phyloP scores from a whole-genome alignment of 1,139 yeast genomes.

The Taiozyma sp. region DNA sequence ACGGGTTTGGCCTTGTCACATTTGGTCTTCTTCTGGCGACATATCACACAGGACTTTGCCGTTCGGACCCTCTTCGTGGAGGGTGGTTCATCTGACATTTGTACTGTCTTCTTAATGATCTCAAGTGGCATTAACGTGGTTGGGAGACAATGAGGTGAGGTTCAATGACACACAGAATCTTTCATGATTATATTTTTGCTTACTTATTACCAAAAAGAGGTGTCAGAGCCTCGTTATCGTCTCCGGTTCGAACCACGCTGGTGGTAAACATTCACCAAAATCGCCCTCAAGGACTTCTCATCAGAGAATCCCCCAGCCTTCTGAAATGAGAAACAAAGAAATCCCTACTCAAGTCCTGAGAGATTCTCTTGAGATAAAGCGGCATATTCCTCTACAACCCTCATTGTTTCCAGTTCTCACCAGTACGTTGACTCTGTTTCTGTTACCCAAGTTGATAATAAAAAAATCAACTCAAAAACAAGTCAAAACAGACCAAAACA shows the following conservation, averaged over 20 bases:
- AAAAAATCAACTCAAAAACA: too few species aligned
- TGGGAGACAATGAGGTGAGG: too few species aligned
- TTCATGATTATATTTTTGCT: background rate
- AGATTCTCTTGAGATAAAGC: background rate
- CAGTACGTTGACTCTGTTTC: too few species aligned
- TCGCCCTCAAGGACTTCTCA: background rate
- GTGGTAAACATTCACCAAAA: background rate
- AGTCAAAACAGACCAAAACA: background rate
- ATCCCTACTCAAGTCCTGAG: background rate
- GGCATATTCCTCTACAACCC: too few species aligned
- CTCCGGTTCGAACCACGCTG: background rate
- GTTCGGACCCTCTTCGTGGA: conserved; percentile 6
- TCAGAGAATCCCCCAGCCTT: too few species aligned
- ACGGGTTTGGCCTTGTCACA: conserved; percentile 57
- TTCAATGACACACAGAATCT: too few species aligned
- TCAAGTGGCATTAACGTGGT: too few species aligned
- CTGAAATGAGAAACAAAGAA: background rate
- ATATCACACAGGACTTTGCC: conserved; percentile 9
- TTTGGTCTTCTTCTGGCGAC: conserved; percentile 12
- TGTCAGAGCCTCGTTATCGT: background rate
- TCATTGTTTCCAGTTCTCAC: too few species aligned
- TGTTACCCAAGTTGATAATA: too few species aligned
- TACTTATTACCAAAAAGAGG: too few species aligned
- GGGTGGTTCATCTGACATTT: background rate
- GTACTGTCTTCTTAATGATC: background rate